Conservation (phyloP, 495 filamentous ascomycete species). For the Aspergillus incahuasiensis region DNA sequence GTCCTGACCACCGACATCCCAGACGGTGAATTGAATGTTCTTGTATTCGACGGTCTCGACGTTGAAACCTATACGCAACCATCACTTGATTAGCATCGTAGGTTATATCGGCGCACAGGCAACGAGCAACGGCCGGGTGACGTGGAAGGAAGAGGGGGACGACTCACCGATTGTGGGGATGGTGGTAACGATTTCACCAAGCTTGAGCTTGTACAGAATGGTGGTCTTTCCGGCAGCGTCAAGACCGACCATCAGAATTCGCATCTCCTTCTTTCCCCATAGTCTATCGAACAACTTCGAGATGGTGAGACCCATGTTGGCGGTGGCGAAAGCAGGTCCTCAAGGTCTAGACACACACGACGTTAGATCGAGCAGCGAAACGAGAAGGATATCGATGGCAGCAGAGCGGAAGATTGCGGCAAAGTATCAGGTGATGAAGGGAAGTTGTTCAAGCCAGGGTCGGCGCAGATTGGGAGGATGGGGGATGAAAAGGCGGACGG, state of each 20-base stretch:
- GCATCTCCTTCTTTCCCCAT: slow-evolving; percentile 99
- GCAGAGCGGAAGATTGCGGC: neutral
- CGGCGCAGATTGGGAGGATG: slow-evolving; percentile 13
- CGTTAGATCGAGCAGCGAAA: slow-evolving; percentile 17
- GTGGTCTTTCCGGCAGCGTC: slow-evolving; percentile 99
- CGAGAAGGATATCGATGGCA: neutral
- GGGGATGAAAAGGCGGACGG: slow-evolving; percentile 21
- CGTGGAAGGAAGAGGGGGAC: slow-evolving; percentile 7
- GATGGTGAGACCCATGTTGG: slow-evolving; percentile 89
- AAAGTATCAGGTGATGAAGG: slow-evolving; percentile 6
- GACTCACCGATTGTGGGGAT: slow-evolving; percentile 98
- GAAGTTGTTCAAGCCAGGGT: slow-evolving; percentile 3
- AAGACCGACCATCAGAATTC: slow-evolving; percentile 98
- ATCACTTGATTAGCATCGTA: slow-evolving; percentile 1
- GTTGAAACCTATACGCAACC: slow-evolving; percentile 75
- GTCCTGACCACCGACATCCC: slow-evolving; percentile 99
- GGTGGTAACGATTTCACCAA: slow-evolving; percentile 99
- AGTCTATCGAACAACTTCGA: slow-evolving; percentile 91
- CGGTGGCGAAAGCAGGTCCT: slow-evolving; percentile 37
- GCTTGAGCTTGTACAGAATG: slow-evolving; percentile 99
- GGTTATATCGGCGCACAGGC: slow-evolving; percentile 3
- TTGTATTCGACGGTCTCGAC: slow-evolving; percentile 99
- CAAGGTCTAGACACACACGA: slow-evolving; percentile 25
- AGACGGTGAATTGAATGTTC: slow-evolving; percentile 99
- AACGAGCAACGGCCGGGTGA: neutral